phyloP scores from a whole-genome alignment of 306 rosid species.

The Ormosia semicastrata region DNA sequence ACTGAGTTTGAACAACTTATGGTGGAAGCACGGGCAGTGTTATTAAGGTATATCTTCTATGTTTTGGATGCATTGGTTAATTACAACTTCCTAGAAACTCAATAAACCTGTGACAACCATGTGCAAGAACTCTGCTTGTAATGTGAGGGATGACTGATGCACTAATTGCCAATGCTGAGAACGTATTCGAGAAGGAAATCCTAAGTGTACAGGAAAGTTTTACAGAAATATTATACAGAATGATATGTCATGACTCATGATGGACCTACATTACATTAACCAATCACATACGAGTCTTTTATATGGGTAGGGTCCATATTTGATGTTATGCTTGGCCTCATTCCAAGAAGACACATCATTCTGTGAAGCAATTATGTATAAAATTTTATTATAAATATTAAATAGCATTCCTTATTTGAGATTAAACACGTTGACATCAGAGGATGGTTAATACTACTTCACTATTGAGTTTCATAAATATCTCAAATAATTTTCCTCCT shows the following conservation, averaged over 20 bases:
- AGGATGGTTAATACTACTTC: background rate
- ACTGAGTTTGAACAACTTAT: constrained; percentile 76
- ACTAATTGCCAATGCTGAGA: constrained; percentile 1
- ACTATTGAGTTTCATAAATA: constrained; percentile 11
- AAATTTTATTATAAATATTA: background rate
- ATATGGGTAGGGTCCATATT: background rate
- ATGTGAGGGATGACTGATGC: background rate
- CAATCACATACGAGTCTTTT: background rate
- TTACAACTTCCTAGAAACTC: constrained; percentile 12
- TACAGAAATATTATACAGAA: background rate
- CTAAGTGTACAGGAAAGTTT: background rate
- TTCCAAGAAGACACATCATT: background rate
- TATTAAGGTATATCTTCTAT: constrained; percentile 62
- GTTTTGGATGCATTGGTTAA: background rate
- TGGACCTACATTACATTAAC: background rate
- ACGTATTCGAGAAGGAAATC: constrained; percentile 7
- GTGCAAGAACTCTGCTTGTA: constrained; percentile 4
- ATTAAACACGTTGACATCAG: background rate
- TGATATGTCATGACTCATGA: background rate
- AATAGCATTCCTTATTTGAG: background rate
- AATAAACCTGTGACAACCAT: background rate
- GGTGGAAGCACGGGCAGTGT: constrained; percentile 72
- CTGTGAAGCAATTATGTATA: background rate
- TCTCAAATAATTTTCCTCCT: background rate
- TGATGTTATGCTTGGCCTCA: background rate